phyloP scores from a whole-genome alignment of 345 rosid genomes.

The Psidium guajava region DNA sequence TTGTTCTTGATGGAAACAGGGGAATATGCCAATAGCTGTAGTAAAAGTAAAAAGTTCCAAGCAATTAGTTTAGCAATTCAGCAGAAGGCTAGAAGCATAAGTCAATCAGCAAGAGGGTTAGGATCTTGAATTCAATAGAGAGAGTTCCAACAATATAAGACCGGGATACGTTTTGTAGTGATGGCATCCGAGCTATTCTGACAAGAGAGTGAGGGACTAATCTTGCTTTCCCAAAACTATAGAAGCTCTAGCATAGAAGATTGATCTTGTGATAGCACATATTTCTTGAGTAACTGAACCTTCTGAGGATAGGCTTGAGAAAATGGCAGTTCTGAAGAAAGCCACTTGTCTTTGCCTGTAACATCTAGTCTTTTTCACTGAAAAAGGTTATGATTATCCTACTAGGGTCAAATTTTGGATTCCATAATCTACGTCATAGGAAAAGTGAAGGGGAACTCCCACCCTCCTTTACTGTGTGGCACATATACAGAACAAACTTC shows the following conservation, averaged over 20 bases:
- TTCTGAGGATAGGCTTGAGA: not conserved
- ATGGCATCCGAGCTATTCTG: not conserved
- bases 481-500: slow-evolving; percentile 6
- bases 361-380: slow-evolving; percentile 1
- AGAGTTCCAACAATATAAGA: not conserved
- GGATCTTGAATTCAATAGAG: not conserved
- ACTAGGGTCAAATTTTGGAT: slow-evolving; percentile 2
- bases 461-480: slow-evolving; percentile 9
- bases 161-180: not conserved
- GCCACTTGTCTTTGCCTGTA: not conserved
- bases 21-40: not conserved
- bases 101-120: not conserved
- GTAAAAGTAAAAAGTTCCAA: not conserved
- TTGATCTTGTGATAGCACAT: not conserved
- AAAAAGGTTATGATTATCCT: not conserved
- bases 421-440: slow-evolving; percentile 3
- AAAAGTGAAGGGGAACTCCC: slow-evolving; percentile 5
- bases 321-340: not conserved
- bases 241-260: not conserved
- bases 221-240: not conserved
- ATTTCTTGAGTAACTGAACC: not conserved
- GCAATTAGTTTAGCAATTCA: not conserved
- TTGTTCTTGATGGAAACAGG: not conserved
- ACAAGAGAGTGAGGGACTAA: not conserved
- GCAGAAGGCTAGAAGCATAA: not conserved